Evolutionary conservation across 805 yeast species (phyloP).

Genomic region (Osmozyma mogii): DNA sequence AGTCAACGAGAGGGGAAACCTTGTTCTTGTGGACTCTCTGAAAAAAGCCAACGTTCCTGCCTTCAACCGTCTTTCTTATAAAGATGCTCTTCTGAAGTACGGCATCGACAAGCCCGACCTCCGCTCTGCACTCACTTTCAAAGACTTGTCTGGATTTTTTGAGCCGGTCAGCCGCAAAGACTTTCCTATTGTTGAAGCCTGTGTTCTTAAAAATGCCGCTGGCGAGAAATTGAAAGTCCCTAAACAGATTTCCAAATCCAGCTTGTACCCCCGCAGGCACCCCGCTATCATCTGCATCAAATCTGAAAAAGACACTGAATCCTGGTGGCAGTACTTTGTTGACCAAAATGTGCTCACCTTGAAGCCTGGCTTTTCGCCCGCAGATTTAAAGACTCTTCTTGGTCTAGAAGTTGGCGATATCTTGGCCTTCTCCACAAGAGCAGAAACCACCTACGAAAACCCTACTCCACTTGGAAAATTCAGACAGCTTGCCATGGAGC

Average conservation of each 20-base stretch:
- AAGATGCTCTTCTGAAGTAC: constrained; percentile 59
- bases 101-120: constrained; percentile 96
- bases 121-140: constrained; percentile 49
- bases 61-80: constrained; percentile 46
- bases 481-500: constrained; percentile 63
- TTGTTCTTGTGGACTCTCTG: constrained; percentile 16
- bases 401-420: constrained; percentile 59
- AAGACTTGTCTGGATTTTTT: constrained; percentile 38
- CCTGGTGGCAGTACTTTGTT: constrained; percentile 38
- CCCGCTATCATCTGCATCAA: constrained; percentile 52
- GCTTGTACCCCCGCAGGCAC: constrained; percentile 45
- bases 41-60: constrained; percentile 4
- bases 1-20: constrained; percentile 21
- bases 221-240: constrained; percentile 24
- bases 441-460: constrained; percentile 67
- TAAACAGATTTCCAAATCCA: constrained; percentile 27
- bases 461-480: constrained; percentile 91
- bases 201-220: constrained; percentile 49
- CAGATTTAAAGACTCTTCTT: constrained; percentile 18
- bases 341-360: constrained; percentile 18
- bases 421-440: constrained; percentile 72
- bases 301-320: constrained; percentile 25
- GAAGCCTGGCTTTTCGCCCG: constrained; percentile 11
- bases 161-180: no score
- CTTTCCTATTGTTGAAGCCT: constrained; percentile 69